Percentiles rank a stretch among this genome's conserved stretches.
Evolutionary conservation across 345 rosid species (phyloP).

Genomic region (Hibiscus tridactylites): DNA sequence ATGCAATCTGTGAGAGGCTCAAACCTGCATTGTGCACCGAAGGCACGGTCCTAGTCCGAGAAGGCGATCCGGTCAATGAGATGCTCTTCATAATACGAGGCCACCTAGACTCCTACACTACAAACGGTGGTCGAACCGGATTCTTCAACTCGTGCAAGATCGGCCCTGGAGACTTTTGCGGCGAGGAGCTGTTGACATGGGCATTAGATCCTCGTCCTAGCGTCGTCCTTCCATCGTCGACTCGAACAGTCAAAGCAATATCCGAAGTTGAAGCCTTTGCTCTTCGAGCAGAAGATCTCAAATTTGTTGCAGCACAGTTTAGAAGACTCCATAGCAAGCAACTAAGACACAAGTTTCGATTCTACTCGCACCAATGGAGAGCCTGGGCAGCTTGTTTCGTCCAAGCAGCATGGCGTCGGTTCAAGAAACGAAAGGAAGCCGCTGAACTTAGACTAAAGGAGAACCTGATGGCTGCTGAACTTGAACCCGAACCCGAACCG

Average conservation of each 20-base stretch:
- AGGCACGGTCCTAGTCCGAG: constrained; percentile 68
- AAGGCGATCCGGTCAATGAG: constrained; percentile 85
- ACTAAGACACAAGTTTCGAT: constrained; percentile 67
- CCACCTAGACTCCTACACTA: constrained; percentile 77
- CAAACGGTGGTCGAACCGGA: constrained; percentile 82
- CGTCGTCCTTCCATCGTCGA: constrained; percentile 63
- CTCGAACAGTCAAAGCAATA: constrained; percentile 67
- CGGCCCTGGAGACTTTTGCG: constrained; percentile 87
- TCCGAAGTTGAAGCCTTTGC: constrained; percentile 88
- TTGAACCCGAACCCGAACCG: constrained; percentile 9
- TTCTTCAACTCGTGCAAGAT: constrained; percentile 77
- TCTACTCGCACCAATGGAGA: constrained; percentile 89
- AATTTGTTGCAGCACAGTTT: constrained; percentile 73
- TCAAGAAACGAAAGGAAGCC: constrained; percentile 49
- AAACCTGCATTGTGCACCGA: constrained; percentile 67
- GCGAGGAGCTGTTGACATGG: constrained; percentile 88
- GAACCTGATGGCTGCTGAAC: constrained; percentile 15
- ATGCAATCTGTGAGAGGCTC: constrained; percentile 85
- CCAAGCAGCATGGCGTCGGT: constrained; percentile 75
- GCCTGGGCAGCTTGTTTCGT: constrained; percentile 85
- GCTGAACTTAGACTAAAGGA: constrained; percentile 44
- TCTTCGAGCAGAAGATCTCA: constrained; percentile 65
- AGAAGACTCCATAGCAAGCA: constrained; percentile 79
- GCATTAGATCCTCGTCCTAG: constrained; percentile 69
- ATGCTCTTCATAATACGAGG: constrained; percentile 91